Conservation (phyloP, 1,139 yeast species). For the Blastobotrys malaysiensis region DNA sequence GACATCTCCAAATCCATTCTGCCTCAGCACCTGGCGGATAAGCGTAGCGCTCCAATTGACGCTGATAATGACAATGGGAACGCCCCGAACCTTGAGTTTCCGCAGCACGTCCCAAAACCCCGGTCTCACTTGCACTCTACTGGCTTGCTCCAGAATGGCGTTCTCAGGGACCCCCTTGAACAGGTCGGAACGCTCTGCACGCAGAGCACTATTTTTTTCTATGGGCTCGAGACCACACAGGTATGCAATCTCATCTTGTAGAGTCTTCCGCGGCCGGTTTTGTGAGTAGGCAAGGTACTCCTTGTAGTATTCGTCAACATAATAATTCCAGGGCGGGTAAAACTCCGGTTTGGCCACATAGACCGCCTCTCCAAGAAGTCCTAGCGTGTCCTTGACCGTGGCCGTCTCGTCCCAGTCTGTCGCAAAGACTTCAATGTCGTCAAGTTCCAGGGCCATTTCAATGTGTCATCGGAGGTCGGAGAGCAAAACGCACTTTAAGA, state of each 20-base stretch:
- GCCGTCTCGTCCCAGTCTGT: constrained; percentile 73
- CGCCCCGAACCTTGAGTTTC: constrained; percentile 25
- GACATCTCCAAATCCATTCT: constrained; percentile 32
- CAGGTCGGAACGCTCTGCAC: constrained; percentile 38
- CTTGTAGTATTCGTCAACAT: constrained; percentile 41
- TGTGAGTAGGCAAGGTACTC: constrained; percentile 31
- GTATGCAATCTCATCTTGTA: constrained; percentile 40
- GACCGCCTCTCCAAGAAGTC: constrained; percentile 48
- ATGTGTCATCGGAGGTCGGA: not conserved
- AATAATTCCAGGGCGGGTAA: constrained; percentile 42
- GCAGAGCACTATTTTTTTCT: constrained; percentile 48
- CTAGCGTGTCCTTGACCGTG: constrained; percentile 53
- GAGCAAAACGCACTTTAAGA: not conserved
- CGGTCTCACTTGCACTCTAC: constrained; percentile 37
- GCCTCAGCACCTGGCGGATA: constrained; percentile 40
- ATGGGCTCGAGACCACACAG: constrained; percentile 44
- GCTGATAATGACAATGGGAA: constrained; percentile 49
- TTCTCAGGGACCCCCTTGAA: constrained; percentile 42
- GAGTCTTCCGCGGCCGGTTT: constrained; percentile 23
- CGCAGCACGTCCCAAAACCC: constrained; percentile 42
- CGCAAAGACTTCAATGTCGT: constrained; percentile 28
- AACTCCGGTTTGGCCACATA: constrained; percentile 38
- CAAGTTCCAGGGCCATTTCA: constrained; percentile 2
- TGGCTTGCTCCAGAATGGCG: constrained; percentile 37
- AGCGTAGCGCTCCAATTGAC: constrained; percentile 60